Evolutionary conservation across 495 filamentous ascomycete genomes (phyloP), one percentile per base, ranked within the genome.

Genomic region (Trichocladium uniseriatum): DNA sequence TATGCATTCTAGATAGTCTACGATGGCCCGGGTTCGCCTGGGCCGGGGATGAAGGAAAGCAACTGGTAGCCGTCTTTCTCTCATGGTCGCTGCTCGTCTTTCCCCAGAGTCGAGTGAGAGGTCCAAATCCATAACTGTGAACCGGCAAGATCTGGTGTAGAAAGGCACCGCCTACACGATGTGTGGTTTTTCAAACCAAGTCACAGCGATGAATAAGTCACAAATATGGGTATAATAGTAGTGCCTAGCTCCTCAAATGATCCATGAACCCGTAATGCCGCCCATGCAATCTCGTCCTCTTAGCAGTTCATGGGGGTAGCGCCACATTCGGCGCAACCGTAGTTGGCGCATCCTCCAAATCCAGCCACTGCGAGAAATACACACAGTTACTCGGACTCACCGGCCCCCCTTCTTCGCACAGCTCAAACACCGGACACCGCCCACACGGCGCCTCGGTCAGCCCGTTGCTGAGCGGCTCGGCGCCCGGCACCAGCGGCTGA

Each of bases 391-490:
- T 84, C 1, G 92, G 87, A 61, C 82, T 92, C 29, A 97, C 87
- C 8, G 85, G 84, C 1, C 89, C 89, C 6, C 84, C 89, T 45
- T 92, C 86, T 40, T 83, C 83, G 65, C 92, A 98, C 16, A 95
- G 71, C 34, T 84, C 79, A 68, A 95, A 94, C n/a, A 96, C 92
- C 0, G 94, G 92, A 63, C 92, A 98, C 52, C 79, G 73, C 14
- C 89, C 91, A 71, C 92, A 98, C 7, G 92, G 92, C 3, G 82
- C 81, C 56, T 95, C 88, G 1, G 84, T 92, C 59, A 94, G 79
- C 19, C 86, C 88, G 48, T 69, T 75, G 65, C 51, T 60, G 46
- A 38, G 66, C 27, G 69, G 61, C 49, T 77, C 70, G 42, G 61
- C 64, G 32, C 67, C 68, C 7, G 21, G 20, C 24, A 56, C 51